Percentiles rank a stretch among this genome's conserved stretches.
These are phyloP conservation scores for Fragaria iinumae DNA, from an alignment of 306 rosid genomes.

Conservation along the genomic window DNA sequence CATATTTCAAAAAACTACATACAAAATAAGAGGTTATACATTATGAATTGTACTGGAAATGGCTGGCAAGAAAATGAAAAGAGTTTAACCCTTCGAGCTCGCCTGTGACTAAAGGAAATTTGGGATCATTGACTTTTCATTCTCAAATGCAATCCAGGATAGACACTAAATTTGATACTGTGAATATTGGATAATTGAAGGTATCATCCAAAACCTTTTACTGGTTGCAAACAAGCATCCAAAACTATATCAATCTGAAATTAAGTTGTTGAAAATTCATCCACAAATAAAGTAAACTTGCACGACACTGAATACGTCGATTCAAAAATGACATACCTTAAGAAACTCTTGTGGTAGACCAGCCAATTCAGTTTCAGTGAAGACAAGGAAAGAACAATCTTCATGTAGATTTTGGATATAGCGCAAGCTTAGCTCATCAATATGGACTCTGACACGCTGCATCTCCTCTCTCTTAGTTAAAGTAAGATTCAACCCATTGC, in stretches of 20 bases:
- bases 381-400: slow-evolving; percentile 53
- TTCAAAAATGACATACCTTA: slow-evolving; percentile 47
- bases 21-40: neutral
- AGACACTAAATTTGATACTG: neutral
- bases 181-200: neutral
- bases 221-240: neutral
- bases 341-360: slow-evolving; percentile 80
- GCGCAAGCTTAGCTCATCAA: slow-evolving; percentile 68
- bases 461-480: slow-evolving; percentile 81
- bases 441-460: slow-evolving; percentile 61
- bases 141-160: neutral
- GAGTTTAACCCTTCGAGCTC: neutral
- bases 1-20: neutral
- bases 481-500: slow-evolving; percentile 88
- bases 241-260: neutral
- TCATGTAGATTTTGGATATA: slow-evolving; percentile 78
- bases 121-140: neutral
- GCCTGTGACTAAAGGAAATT: neutral
- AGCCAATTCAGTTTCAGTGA: slow-evolving; percentile 64
- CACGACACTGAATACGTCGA: neutral
- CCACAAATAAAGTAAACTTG: neutral
- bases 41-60: neutral
- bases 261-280: neutral
- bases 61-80: neutral
- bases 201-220: neutral